Evolutionary conservation across 805 yeast genomes (phyloP).

Genomic region (Blastobotrys chiropterorum): DNA sequence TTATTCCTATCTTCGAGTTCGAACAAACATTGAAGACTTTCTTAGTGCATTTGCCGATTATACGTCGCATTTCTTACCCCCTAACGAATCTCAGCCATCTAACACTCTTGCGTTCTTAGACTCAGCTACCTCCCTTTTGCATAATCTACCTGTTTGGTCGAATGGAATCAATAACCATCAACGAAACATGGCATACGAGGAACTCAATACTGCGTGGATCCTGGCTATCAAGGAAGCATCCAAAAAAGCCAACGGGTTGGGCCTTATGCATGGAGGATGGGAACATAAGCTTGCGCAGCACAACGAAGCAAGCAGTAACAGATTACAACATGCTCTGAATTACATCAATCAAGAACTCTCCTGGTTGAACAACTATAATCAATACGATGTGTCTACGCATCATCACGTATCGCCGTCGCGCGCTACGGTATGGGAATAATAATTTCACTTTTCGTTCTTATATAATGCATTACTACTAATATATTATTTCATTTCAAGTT

Average conservation of each 20-base stretch:
- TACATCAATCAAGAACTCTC: conserved; percentile 37
- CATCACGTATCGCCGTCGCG: background rate
- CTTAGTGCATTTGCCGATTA: conserved; percentile 67
- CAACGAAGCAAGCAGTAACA: conserved; percentile 38
- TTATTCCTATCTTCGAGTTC: conserved; percentile 69
- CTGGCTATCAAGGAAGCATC: conserved; percentile 37
- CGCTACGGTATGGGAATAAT: background rate
- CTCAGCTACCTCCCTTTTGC: conserved; percentile 52
- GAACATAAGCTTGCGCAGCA: conserved; percentile 39
- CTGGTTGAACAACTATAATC: conserved; percentile 19
- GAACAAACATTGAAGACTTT: conserved; percentile 61
- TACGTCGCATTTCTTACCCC: conserved; percentile 65
- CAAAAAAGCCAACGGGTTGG: conserved; percentile 34
- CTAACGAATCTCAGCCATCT: conserved; percentile 50
- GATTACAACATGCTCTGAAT: conserved; percentile 41
- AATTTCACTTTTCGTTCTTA: background rate
- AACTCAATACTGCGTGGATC: conserved; percentile 53
- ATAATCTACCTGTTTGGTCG: conserved; percentile 60
- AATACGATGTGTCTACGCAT: background rate
- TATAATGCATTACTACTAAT: background rate
- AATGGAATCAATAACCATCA: conserved; percentile 39
- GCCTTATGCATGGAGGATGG: conserved; percentile 36
- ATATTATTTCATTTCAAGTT: background rate
- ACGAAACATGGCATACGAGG: conserved; percentile 51
- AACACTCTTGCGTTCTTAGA: conserved; percentile 58